Evolutionary conservation across 169 alveolate species (phyloP).

Genomic region (Cryptosporidium meleagridis): DNA sequence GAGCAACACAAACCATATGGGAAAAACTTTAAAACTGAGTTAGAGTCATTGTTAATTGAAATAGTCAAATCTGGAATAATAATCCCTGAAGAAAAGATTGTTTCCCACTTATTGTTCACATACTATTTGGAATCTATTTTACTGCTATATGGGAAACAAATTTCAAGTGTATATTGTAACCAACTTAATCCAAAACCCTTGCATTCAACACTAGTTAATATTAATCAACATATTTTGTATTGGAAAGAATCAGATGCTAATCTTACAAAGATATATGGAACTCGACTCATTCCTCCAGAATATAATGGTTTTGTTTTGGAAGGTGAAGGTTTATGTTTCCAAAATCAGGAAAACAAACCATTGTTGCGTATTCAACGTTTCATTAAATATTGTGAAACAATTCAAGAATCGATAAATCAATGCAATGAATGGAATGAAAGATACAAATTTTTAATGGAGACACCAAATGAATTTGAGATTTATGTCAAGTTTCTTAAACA

Average conservation of each 20-base stretch:
- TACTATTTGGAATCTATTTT: conserved; percentile 44
- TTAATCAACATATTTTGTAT: conserved; percentile 4
- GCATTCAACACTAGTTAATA: not conserved
- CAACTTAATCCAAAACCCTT: conserved; percentile 54
- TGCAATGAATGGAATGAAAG: conserved; percentile 68
- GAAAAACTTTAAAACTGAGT: conserved; percentile 19
- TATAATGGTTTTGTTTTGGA: not conserved
- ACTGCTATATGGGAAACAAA: conserved; percentile 26
- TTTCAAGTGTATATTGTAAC: conserved; percentile 14
- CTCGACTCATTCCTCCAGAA: conserved; percentile 39
- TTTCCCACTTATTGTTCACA: conserved; percentile 25
- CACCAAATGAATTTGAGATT: conserved; percentile 29
- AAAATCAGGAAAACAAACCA: conserved; percentile 1
- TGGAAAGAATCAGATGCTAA: conserved; percentile 42
- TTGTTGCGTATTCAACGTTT: conserved; percentile 16
- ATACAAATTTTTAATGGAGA: conserved; percentile 10
- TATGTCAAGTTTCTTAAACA: conserved; percentile 53
- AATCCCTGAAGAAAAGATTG: conserved; percentile 38
- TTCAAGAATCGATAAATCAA: conserved; percentile 14
- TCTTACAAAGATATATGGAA: not conserved
- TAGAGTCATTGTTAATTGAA: conserved; percentile 1
- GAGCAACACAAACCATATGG: not conserved
- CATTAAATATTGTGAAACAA: conserved; percentile 6
- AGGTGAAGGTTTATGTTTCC: not conserved
- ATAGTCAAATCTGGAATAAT: conserved; percentile 19